Evolutionary conservation across 495 filamentous ascomycete species (phyloP), one percentile per base, ranked within the genome.

Genomic region (Penicillium goetzii): DNA sequence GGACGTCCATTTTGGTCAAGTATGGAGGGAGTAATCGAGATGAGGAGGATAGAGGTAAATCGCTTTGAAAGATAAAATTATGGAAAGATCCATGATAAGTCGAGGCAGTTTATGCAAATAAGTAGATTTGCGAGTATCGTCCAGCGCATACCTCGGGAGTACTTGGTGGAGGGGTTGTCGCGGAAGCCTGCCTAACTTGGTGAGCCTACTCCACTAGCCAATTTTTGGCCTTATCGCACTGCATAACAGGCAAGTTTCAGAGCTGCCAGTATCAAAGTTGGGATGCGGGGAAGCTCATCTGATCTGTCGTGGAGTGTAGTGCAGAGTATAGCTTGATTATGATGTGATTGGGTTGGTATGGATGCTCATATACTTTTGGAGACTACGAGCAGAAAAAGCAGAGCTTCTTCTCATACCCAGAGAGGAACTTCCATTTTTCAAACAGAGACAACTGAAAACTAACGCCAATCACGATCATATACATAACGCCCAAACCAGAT

Each of bases 111-210:
- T 45, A 45, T 47, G 25, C 23, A 23, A 66, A 47, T 60, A 55
- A 45, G n/a, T 56, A 40, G 32, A 30, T 33, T 32, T 25, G 14
- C 33, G 33, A 25, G n/a, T 5, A 60, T 28, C 33, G 19, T 28
- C 19, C 3, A 28, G 21, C 33, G 21, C 33, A 56, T 54, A 40
- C 14, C 49, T 45, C 43, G 30, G 30, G 3, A 8, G 30, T 32
- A 8, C 30, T 34, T 10, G 8, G 36, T 38, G 14, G 64, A 54
- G 64, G 64, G 64, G 57, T 53, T 47, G 64, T 67, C 64, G 64
- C 30, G 64, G 64, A 67, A 56, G 61, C 64, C 49, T 67, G 36
- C 64, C 64, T 63, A 58, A 63, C 36, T 47, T 8, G 40, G 33
- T 38, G 14, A 38, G 14, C 36, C 36, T 12, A 28, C 41, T 21